Base-by-base conservation (phyloP, 352 stramenopile species). In the Pythium sp. region DNA sequence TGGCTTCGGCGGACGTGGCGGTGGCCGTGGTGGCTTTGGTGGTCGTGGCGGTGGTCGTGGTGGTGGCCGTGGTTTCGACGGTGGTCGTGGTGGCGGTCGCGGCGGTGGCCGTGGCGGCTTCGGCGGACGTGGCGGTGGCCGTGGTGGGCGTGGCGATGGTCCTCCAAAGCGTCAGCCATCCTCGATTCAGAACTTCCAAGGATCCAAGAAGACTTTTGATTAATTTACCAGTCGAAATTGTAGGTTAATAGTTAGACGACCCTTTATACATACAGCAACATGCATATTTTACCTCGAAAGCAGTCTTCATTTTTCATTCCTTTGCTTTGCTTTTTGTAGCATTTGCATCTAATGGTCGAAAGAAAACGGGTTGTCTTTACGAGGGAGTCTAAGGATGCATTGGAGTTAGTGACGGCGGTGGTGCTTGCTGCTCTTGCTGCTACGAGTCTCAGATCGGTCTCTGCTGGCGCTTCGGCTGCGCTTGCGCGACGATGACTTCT, bases 171-270 rank as follows among this genome's bases (percentile, higher is more conserved):
- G 91, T 59, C 96, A 98, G 75, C 75, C 83, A 71, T 87, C 91
- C 47, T 84, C 82, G 55, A 99, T 99, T 79, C 86, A 97, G 64
- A 93, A 86, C 74, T 99, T 99, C 81, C 70, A 93, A 70, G 97
- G 97, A 63, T 98, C 84, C 51, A 99, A 99, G 86, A 95, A 96
- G 70, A 98, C 96, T 47, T 99, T 99, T 75, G 95, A 99, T 86
- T 98, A 97, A 69, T 67, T 67, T 67, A 62, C 34, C 46, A 28
- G 46, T 64, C 58, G 65, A 54, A 62, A 64, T 65, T 30, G 57
- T 69, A 69, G 60, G 60, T 34, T 65, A 64, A 59, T 70, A 51
- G 53, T 64, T 71, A 71, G 66, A 71, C 66, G 60, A 65, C 41
- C 60, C 60, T 46, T 28, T 54, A 38, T 47, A 43, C 54, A 68